These are phyloP conservation scores for Wilhelminamyces savonicus DNA, from an alignment of 805 yeast genomes.

Conservation along the genomic window DNA sequence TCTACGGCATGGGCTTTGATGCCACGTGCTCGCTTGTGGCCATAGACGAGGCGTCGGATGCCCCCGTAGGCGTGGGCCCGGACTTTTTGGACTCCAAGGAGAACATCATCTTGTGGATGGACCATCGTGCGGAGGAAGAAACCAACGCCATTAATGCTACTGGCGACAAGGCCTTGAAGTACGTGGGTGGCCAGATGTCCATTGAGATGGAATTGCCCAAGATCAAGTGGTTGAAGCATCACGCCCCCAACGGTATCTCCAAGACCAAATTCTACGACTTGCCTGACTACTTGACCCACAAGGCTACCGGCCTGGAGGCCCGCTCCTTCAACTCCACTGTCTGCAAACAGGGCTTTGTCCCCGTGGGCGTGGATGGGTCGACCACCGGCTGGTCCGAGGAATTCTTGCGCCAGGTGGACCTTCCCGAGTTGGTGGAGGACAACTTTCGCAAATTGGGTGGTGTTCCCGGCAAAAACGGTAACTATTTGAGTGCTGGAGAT, in stretches of 20 bases:
- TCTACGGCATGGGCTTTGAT: conserved; percentile 90
- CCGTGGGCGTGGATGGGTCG: conserved; percentile 85
- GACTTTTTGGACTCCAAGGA: conserved; percentile 67
- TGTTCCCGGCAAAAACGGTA: conserved; percentile 63
- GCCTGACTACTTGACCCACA: conserved; percentile 86
- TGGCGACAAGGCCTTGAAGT: conserved; percentile 70
- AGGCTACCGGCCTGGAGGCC: conserved; percentile 82
- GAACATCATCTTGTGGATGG: conserved; percentile 96
- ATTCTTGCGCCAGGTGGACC: conserved; percentile 60
- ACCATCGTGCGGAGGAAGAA: conserved; percentile 85
- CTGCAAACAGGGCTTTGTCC: conserved; percentile 93
- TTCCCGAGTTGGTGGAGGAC: conserved; percentile 73
- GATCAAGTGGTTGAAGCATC: conserved; percentile 89
- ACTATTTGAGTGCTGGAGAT: conserved; percentile 83
- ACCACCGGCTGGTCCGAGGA: conserved; percentile 85
- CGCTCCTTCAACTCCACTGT: conserved; percentile 87
- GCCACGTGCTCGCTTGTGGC: conserved; percentile 96
- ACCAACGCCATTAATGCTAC: conserved; percentile 78
- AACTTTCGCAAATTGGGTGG: conserved; percentile 82
- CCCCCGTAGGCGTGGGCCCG: conserved; percentile 89
- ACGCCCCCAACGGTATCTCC: conserved; percentile 57
- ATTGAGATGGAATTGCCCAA: conserved; percentile 98
- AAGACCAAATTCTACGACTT: conserved; percentile 84
- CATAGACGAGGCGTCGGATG: conserved; percentile 54
- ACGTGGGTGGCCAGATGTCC: conserved; percentile 97